Percentiles rank a stretch among this genome's conserved stretches.
These are phyloP conservation scores for Scalesia atractyloides DNA, from an alignment of 129 eudicot genomes.

Conservation along the genomic window DNA sequence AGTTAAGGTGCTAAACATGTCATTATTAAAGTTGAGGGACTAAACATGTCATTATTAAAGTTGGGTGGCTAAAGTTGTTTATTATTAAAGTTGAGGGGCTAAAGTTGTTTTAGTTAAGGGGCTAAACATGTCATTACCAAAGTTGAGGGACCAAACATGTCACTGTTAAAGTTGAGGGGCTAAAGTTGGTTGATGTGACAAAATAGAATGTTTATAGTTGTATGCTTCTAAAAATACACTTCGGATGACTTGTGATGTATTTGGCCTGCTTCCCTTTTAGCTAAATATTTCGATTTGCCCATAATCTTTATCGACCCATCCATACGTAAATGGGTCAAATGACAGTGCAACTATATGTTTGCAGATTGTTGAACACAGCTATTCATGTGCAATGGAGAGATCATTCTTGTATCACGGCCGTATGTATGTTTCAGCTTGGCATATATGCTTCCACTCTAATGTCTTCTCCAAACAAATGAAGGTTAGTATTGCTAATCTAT, in stretches of 20 bases:
- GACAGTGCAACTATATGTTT: conserved; percentile 20
- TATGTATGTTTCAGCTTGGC: conserved; percentile 92
- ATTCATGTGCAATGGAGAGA: conserved; percentile 98
- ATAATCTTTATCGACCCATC: neutral
- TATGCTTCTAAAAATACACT: neutral
- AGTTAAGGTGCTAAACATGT: too few relatives aligned
- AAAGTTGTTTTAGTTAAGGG: too few relatives aligned
- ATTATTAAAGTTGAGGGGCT: too few relatives aligned
- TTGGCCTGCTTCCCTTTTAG: neutral
- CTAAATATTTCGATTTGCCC: neutral
- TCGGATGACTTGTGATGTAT: neutral
- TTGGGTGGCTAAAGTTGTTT: too few relatives aligned
- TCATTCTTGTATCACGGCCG: conserved; percentile 98
- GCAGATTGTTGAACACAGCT: conserved; percentile 89
- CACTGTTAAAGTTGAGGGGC: too few relatives aligned
- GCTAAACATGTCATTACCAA: too few relatives aligned
- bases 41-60: too few relatives aligned
- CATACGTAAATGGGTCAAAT: neutral
- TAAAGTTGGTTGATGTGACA: too few relatives aligned
- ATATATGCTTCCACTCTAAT: conserved; percentile 95
- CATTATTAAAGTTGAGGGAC: too few relatives aligned
- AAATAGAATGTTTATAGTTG: neutral
- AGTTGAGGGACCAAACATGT: too few relatives aligned
- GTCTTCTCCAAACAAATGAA: conserved; percentile 94
- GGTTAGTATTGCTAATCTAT: conserved; percentile 40